Evolutionary conservation across 2,329 filamentous ascomycete species (phyloP), one percentile per base, ranked within the genome.

Genomic region (Alternaria burnsii): DNA sequence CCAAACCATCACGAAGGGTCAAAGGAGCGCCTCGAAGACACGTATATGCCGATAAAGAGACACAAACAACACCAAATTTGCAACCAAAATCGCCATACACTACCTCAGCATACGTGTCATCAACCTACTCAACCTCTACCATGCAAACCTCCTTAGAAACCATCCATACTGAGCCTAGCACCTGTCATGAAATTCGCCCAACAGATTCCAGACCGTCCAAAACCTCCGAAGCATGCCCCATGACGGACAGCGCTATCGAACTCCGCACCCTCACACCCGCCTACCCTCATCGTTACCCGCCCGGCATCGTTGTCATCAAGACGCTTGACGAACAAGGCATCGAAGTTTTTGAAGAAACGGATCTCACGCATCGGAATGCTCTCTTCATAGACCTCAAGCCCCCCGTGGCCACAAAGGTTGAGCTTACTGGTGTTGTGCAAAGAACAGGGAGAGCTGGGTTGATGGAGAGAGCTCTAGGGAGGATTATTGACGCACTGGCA

Each of bases 281-380:
- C 2, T 22, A 50, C n/a, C 11, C 18, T 11, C 8, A 24, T 14
- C 43, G 53, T 22, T 56, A 56, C 20, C 53, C 53, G 5, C 44
- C 43, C 3, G 43, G 30, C n/a, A 24, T 56, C 18, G 26, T 56
- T 8, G 34, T 56, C 22, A 42, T 56, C 53, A 56, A 50, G 34
- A 56, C n/a, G 11, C 32, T 50, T 1, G 53, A 48, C 22, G 53
- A 56, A 18, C 32, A 56, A 22, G 53, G 44, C 34, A 36, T 14
- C 1, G 53, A 56, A 40, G 24, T 48, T 7, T 5, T 50, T 26
- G 53, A 56, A 4, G 1, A 26, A 24, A 38, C 36, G 8, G n/a
- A 51, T 40, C 14, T 51, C 3, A 14, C 47, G 11, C 22, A 38
- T 5, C 14, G 22, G 4, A 10, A 4, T 7, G n/a, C 32, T n/a